These are phyloP conservation scores for Gremmenia infestans DNA, from an alignment of 2,329 filamentous ascomycete genomes.

Conservation along the genomic window DNA sequence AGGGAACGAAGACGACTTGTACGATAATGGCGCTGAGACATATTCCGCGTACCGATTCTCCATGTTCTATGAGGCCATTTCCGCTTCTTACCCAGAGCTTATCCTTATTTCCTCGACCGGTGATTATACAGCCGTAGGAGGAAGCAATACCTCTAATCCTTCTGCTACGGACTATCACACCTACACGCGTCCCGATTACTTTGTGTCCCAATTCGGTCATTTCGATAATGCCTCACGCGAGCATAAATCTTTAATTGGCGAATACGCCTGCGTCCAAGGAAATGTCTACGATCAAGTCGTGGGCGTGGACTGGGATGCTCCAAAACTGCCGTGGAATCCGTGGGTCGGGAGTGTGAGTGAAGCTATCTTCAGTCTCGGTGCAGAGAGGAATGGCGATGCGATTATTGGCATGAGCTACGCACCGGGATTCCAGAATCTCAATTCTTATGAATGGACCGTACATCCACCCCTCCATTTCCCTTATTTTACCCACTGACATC, in stretches of 20 bases:
- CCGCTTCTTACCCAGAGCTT: conserved; percentile 35
- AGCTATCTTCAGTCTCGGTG: conserved; percentile 23
- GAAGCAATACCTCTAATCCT: background rate
- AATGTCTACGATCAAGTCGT: conserved; percentile 11
- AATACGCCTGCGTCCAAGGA: conserved; percentile 26
- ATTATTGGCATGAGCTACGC: conserved; percentile 26
- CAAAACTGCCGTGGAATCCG: conserved; percentile 13
- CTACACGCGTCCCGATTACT: conserved; percentile 23
- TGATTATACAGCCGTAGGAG: conserved; percentile 14
- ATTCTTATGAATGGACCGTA: conserved; percentile 26
- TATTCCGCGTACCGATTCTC: conserved; percentile 39
- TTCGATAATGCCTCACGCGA: conserved; percentile 19
- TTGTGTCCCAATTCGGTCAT: conserved; percentile 17
- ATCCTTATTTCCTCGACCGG: conserved; percentile 36
- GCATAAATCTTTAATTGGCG: conserved; percentile 24
- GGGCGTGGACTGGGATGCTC: conserved; percentile 12
- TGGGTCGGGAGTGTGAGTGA: conserved; percentile 28
- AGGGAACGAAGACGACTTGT: conserved; percentile 47
- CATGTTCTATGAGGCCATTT: conserved; percentile 44
- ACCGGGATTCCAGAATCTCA: conserved; percentile 27
- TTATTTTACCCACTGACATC: background rate
- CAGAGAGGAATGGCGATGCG: conserved; percentile 25
- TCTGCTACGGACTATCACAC: conserved; percentile 23
- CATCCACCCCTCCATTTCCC: conserved; percentile 5
- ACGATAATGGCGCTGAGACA: conserved; percentile 34